Base-by-base conservation (phyloP, 1,139 yeast species). In the Geotrichum siamense region DNA sequence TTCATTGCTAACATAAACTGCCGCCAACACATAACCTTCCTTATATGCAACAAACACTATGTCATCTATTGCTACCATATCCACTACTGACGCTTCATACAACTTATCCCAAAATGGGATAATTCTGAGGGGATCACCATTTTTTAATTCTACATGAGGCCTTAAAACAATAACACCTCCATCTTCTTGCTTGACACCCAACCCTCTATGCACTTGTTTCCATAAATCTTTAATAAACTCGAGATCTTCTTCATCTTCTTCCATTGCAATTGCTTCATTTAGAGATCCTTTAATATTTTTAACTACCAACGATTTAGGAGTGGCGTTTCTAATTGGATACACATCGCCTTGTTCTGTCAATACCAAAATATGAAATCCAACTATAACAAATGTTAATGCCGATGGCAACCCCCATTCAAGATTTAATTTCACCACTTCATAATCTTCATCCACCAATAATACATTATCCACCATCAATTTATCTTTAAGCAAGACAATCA, bases 311-410 rank as follows among this genome's bases (percentile, higher is more conserved):
- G 5, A 17, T 22, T 21, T 12, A 3, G 37, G 37, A 6, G 12
- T 21, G 12, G 27, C 37, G 17, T 22, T 22, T 8, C 26, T 9
- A 4, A 33, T 16, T 13, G 26, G 26, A n/a, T 15, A 5, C 10
- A 33, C 26, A 15, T 33, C 37, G 8, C 37, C 37, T 20, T 33
- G 26, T 22, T 20, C 37, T 9, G 37, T 20, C 26, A 33, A 4
- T 10, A 33, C 37, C 15, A 33, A 16, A 9, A 33, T 6, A 22
- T 33, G 16, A 12, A 33, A 13, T 4, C 37, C 37, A 3, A 6
- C 10, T 4, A 33, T 13, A 9, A 13, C 37, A 9, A 33, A 13
- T 19, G 27, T 5, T 9, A 8, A 8, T 8, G 37, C 37, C 5
- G 25, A 16, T 12, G 26, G 6, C 9, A 12, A 3, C 21, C 26